These are phyloP conservation scores for Lactarius psammicola DNA, from an alignment of 768 basidiomycete genomes.

Conservation along the genomic window DNA sequence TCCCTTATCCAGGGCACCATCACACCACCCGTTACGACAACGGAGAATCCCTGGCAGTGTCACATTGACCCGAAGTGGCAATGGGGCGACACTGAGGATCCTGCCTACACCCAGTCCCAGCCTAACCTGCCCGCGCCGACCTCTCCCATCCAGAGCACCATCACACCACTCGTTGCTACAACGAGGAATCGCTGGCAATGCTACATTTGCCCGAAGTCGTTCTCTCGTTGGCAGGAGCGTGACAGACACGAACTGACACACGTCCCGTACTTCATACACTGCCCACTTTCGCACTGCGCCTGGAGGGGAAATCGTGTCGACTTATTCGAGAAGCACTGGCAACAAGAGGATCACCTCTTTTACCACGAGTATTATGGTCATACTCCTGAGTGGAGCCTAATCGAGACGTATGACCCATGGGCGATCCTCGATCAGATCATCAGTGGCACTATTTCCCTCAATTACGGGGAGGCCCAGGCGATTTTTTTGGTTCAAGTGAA, in stretches of 20 bases:
- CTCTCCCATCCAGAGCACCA: too few species aligned
- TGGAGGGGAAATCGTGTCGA: slow-evolving; percentile 7
- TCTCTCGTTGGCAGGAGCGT: not conserved
- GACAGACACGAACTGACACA: not conserved
- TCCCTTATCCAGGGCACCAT: not conserved
- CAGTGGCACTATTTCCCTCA: not conserved
- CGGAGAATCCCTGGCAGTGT: not conserved
- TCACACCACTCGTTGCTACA: too few species aligned
- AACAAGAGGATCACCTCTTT: not conserved
- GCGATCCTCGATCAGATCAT: not conserved
- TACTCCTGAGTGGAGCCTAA: not conserved
- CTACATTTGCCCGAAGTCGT: not conserved
- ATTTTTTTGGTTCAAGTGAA: not conserved
- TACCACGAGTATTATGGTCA: not conserved
- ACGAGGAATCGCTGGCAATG: not conserved
- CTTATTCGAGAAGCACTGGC: not conserved
- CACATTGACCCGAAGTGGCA: not conserved
- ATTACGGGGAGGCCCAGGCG: not conserved
- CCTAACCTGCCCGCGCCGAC: too few species aligned
- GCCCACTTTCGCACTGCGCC: not conserved
- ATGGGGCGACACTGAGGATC: too few species aligned
- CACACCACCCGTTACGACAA: not conserved
- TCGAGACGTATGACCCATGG: slow-evolving; percentile 6
- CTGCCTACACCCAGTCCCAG: too few species aligned
- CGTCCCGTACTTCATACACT: not conserved